Evolutionary conservation across 768 basidiomycete genomes (phyloP).

Genomic region (Rhizopogon roseolus): DNA sequence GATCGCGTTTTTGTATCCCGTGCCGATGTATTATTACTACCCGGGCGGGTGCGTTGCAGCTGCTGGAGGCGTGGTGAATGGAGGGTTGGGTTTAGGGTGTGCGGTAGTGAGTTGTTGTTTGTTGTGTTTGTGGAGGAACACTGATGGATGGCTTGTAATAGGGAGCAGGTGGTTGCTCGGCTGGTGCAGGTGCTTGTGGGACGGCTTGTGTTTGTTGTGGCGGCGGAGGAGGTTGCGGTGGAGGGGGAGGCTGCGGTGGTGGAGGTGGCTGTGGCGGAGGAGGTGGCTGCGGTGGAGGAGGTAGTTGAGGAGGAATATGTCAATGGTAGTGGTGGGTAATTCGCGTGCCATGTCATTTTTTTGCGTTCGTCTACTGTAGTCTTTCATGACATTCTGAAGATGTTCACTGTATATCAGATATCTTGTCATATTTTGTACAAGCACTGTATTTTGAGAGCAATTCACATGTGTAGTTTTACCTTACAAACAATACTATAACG

Average conservation of each 20-base stretch:
- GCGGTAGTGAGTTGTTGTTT: slow-evolving; percentile 1
- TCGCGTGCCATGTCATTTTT: too few species aligned
- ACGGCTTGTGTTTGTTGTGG: slow-evolving; percentile 3
- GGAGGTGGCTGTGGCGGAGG: slow-evolving; percentile 15
- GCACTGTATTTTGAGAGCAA: too few species aligned
- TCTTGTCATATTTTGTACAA: too few species aligned
- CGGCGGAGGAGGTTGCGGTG: not conserved
- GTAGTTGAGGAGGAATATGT: too few species aligned
- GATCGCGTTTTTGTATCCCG: slow-evolving; percentile 33
- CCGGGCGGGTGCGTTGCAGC: slow-evolving; percentile 15
- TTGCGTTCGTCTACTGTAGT: too few species aligned
- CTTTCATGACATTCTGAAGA: too few species aligned
- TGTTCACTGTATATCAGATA: too few species aligned
- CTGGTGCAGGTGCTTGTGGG: not conserved
- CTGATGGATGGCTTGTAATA: not conserved
- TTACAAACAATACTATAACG: too few species aligned
- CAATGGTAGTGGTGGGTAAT: too few species aligned
- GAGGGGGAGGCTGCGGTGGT: slow-evolving; percentile 17
- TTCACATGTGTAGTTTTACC: too few species aligned
- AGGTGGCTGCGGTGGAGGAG: not conserved
- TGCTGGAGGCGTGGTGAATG: slow-evolving; percentile 1
- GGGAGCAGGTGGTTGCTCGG: not conserved
- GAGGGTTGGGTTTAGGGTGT: slow-evolving; percentile 2
- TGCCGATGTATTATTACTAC: slow-evolving; percentile 29
- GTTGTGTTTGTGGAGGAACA: not conserved